Evolutionary conservation across 2,329 filamentous ascomycete genomes (phyloP).

Genomic region (Hypoxylon sp.): DNA sequence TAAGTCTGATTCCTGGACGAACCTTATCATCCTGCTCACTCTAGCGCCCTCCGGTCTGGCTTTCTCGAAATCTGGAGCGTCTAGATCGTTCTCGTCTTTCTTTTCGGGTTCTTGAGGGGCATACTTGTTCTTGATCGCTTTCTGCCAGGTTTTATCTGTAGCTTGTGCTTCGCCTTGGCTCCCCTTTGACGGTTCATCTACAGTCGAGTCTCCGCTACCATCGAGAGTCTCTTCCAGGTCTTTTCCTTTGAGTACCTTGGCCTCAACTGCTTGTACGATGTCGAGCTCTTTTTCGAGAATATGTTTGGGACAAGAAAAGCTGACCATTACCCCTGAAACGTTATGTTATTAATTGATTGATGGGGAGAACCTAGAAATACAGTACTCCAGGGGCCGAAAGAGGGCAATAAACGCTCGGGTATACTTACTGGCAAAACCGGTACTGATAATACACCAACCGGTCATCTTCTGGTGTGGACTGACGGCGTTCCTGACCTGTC

Average conservation of each 20-base stretch:
- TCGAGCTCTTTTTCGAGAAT: constrained; percentile 53
- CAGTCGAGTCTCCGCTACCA: constrained; percentile 27
- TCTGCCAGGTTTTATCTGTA: constrained; percentile 12
- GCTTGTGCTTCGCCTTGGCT: neutral
- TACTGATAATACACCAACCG: constrained; percentile 54
- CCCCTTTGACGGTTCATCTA: constrained; percentile 32
- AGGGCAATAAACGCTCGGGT: neutral
- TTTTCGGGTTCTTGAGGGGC: constrained; percentile 7
- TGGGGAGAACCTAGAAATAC: neutral
- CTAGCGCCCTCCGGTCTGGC: constrained; percentile 44
- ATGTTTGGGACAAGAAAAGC: constrained; percentile 51
- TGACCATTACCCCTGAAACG: constrained; percentile 45
- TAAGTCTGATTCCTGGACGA: constrained; percentile 52
- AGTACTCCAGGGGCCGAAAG: neutral
- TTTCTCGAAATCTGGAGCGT: constrained; percentile 21
- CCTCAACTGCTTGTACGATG: constrained; percentile 50
- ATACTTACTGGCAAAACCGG: constrained; percentile 49
- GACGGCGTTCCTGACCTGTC: constrained; percentile 48
- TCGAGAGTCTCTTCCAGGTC: constrained; percentile 6
- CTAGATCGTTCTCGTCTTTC: constrained; percentile 23
- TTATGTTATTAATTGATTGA: constrained; percentile 1
- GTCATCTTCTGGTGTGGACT: constrained; percentile 50
- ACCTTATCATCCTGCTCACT: constrained; percentile 52
- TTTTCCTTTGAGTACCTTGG: constrained; percentile 47
- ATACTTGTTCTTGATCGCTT: constrained; percentile 8